Conservation (phyloP, 1,284 basidiomycete genomes). For the Pseudozyma sp. region DNA sequence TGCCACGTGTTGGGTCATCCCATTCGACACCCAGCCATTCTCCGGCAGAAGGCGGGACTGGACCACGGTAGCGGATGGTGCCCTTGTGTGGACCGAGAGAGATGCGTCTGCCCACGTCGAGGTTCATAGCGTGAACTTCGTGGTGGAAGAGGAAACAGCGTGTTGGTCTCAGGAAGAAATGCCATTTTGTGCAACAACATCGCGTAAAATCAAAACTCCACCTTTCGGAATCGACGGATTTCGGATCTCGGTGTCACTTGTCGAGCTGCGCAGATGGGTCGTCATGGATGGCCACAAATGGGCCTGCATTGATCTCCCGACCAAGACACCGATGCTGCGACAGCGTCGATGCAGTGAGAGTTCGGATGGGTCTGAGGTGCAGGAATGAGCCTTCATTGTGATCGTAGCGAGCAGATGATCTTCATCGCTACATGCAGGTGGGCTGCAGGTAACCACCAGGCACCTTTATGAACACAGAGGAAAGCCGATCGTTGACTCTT, state of each 20-base stretch:
- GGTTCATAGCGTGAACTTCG: constrained; percentile 10
- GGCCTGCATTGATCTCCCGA: no score
- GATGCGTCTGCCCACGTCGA: constrained; percentile 47
- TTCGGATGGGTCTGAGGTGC: no score
- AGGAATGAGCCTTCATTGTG: no score
- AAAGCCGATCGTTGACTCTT: no score
- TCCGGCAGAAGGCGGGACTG: constrained; percentile 76
- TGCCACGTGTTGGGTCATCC: constrained; percentile 85
- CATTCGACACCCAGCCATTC: constrained; percentile 94
- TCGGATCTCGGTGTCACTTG: constrained; percentile 13
- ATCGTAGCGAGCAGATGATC: background rate
- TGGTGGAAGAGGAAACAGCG: constrained; percentile 1
- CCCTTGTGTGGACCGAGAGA: constrained; percentile 49
- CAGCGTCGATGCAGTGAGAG: no score
- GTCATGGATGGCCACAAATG: constrained; percentile 7
- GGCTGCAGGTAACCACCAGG: background rate
- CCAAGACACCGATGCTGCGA: no score
- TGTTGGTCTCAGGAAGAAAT: constrained; percentile 20
- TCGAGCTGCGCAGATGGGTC: constrained; percentile 6
- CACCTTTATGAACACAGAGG: no score
- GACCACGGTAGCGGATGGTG: constrained; percentile 79
- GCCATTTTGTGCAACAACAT: constrained; percentile 5
- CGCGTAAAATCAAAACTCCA: background rate
- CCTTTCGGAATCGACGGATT: background rate
- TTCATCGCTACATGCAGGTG: background rate